phyloP scores from a whole-genome alignment of 176 grass and related monocot species.

The Aegilops umbellulata region DNA sequence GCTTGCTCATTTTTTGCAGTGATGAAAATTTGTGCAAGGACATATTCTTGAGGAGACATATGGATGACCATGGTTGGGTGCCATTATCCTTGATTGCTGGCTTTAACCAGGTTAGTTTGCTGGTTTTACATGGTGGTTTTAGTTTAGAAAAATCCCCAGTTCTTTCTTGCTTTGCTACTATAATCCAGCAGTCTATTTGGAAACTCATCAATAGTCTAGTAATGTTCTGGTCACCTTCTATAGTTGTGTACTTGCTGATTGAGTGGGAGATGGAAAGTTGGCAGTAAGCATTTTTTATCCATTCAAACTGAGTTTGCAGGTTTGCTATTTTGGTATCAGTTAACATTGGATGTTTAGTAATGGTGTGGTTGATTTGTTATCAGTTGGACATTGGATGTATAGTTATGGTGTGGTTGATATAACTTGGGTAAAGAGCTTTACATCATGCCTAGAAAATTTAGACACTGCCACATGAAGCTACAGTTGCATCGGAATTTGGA shows the following conservation, averaged over 20 bases:
- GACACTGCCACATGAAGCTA: not conserved
- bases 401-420: not conserved
- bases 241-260: not conserved
- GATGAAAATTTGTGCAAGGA: slow-evolving; percentile 90
- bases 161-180: not conserved
- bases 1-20: slow-evolving; percentile 43
- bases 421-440: not conserved
- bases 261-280: not conserved
- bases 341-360: not conserved
- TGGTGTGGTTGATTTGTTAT: not conserved
- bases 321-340: not conserved
- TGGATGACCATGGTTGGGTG: slow-evolving; percentile 95
- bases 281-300: not conserved
- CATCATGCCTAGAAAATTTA: not conserved
- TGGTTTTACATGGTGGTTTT: not conserved
- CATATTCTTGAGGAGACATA: slow-evolving; percentile 61
- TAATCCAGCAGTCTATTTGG: not conserved
- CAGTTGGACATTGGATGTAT: not conserved
- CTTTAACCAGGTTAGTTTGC: slow-evolving; percentile 62
- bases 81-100: slow-evolving; percentile 71
- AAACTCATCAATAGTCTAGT: not conserved
- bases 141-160: not conserved
- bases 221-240: slow-evolving; percentile 6
- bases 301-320: not conserved
- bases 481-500: not conserved